phyloP scores from a whole-genome alignment of 345 rosid species.

The Schrenkiella parvula region DNA sequence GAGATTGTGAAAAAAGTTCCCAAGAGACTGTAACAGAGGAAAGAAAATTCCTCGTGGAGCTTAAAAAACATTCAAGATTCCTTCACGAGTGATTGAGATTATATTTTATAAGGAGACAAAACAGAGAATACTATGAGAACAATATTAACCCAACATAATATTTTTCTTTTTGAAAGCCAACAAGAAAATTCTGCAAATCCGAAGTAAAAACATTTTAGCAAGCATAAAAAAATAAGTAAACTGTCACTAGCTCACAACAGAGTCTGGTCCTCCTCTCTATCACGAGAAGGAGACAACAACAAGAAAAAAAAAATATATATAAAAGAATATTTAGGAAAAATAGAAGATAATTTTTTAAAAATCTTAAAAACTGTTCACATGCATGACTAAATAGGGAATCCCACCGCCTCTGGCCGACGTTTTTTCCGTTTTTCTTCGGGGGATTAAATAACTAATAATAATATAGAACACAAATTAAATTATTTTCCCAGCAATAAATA shows the following conservation, averaged over 20 bases:
- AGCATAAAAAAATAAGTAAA: no score
- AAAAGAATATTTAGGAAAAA: neutral
- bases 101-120: slow-evolving; percentile 13
- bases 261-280: slow-evolving; percentile 31
- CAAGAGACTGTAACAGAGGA: slow-evolving; percentile 12
- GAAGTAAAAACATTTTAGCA: slow-evolving; percentile 11
- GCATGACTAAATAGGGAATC: slow-evolving; percentile 19
- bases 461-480: neutral
- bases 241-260: slow-evolving; percentile 21
- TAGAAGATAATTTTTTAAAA: neutral
- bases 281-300: slow-evolving; percentile 21
- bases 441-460: neutral
- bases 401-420: slow-evolving; percentile 26
- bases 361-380: slow-evolving; percentile 31
- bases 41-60: slow-evolving; percentile 16
- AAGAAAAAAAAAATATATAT: neutral
- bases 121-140: slow-evolving; percentile 15
- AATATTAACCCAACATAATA: neutral
- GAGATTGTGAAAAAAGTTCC: slow-evolving; percentile 9
- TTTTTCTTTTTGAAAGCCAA: neutral
- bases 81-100: slow-evolving; percentile 11
- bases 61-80: slow-evolving; percentile 24
- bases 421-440: neutral
- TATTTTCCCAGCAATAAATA: neutral
- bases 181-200: neutral